Conservation (phyloP, 768 basidiomycete species). For the Pleurotus ostreatus region DNA sequence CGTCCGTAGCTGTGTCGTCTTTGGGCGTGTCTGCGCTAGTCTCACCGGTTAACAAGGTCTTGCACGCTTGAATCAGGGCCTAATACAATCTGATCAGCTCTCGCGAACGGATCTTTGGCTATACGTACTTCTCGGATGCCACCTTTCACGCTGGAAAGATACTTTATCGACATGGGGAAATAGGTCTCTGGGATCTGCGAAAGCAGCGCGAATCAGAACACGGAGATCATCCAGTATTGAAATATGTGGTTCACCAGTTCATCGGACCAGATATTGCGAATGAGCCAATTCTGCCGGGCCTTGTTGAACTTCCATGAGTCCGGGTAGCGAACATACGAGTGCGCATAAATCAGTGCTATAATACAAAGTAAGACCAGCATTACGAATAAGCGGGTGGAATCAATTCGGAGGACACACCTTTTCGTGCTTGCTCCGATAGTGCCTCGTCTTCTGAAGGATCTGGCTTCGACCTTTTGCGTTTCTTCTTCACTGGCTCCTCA, state of each 20-base stretch:
- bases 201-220: background rate
- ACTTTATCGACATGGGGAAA: slow-evolving; percentile 37
- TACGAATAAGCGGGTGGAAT: background rate
- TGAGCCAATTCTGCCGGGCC: slow-evolving; percentile 70
- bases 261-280: slow-evolving; percentile 60
- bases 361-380: background rate
- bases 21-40: background rate
- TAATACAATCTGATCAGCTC: background rate
- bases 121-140: slow-evolving; percentile 37
- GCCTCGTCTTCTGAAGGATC: slow-evolving; percentile 37
- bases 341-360: slow-evolving; percentile 49
- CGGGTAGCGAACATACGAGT: slow-evolving; percentile 43
- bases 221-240: background rate
- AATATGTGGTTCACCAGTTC: slow-evolving; percentile 29
- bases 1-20: background rate
- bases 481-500: slow-evolving; percentile 19
- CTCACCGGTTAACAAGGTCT: background rate
- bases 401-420: slow-evolving; percentile 27
- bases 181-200: slow-evolving; percentile 50
- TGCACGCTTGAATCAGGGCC: background rate
- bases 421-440: slow-evolving; percentile 33
- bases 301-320: slow-evolving; percentile 71
- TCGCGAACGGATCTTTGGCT: no score
- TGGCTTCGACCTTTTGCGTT: slow-evolving; percentile 31
- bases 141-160: slow-evolving; percentile 46